Base-by-base conservation (phyloP, 495 filamentous ascomycete species). In the Tuber borchii region DNA sequence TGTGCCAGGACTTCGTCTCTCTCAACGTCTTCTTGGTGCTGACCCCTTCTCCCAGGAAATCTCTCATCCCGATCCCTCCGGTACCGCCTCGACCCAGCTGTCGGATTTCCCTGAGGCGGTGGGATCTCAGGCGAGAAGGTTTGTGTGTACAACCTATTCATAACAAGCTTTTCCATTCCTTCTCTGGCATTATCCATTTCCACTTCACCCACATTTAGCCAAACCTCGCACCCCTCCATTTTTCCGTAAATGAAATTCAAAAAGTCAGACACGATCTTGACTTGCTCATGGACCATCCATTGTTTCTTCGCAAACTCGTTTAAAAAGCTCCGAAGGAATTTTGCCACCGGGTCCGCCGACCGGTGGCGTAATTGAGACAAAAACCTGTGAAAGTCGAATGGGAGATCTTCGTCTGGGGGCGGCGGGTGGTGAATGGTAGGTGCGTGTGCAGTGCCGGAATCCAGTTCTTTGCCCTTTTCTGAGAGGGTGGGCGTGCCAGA, bases 251-350 rank as follows among this genome's bases (percentile, higher is more conserved):
- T 99, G 79, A 99, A 99, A n/a, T 92, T 88, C 56, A 99, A 86
- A 81, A 99, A 99, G 82, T 99, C 95, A 74, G 93, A 90, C 76
- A 99, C 95, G 69, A 99, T 97, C 83, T 99, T 99, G 78, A 97
- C 94, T 83, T 99, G 95, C 84, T 99, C 95, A 82, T 98, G 95
- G 12, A 97, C 95, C 94, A 97, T 96, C 95, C 95, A 99, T 84
- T 97, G 96, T 79, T 93, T 93, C 85, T 99, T 99, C 17, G 91
- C 93, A 85, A 99, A 99, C 83, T 98, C 95, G 48, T 89, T 87
- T 19, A 99, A 86, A 82, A 99, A 99, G 9, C 95, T 97, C 69
- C 94, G 91, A 31, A 99, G 88, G 83, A 97, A 99, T 78, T 93
- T 92, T 19, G 95, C 96, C 2, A 99, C 95, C 8, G 95, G 96